Evolutionary conservation across 257 asterid species (phyloP), one percentile per base, ranked within the genome.

Genomic region (Solanum corneliomulleri): DNA sequence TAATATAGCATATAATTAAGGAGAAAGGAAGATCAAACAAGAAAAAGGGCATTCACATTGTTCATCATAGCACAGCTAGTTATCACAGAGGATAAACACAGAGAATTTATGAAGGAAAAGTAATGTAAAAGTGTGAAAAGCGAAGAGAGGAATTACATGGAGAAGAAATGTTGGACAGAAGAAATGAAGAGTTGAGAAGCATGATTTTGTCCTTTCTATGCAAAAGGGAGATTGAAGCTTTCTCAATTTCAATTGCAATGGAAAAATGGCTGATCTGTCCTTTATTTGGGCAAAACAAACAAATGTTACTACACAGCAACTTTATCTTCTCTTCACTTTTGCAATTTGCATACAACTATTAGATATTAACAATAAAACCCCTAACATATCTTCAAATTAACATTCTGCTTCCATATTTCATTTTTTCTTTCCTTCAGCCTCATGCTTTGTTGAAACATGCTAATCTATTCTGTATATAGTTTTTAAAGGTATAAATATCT

Each of bases 81-180:
- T 44, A 11, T n/a, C n/a, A 42, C 14, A 44, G 1, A 14, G 37
- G 18, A 25, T n/a, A 56, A 56, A 56, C n/a, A 52, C 62, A 56
- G 7, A 18, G 62, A 18, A n/a, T 42, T 75, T 75, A 5, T 75
- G 11, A 75, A 29, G 11, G n/a, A 52, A 75, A 37, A 75, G 21
- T 75, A 70, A 42, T 75, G 35, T 7, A 84, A 21, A 84, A 21
- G 82, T 11, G 9, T 16, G 25, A 37, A 69, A 69, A 69, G 88
- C 77, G 77, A 87, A 87, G 60, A 87, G 77, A 86, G 70, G 49
- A 86, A 85, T 92, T 91, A 93, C 98, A 71, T 33, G 64, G 11
- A 18, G 11, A 7, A 56, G n/a, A 56, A 18, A 18, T 56, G 64
- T 56, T 56, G 64, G 64, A 18, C 64, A 56, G 64, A 56, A 41